phyloP scores from a whole-genome alignment of 176 grass and related monocot species.

The Pontederia crassipes region DNA sequence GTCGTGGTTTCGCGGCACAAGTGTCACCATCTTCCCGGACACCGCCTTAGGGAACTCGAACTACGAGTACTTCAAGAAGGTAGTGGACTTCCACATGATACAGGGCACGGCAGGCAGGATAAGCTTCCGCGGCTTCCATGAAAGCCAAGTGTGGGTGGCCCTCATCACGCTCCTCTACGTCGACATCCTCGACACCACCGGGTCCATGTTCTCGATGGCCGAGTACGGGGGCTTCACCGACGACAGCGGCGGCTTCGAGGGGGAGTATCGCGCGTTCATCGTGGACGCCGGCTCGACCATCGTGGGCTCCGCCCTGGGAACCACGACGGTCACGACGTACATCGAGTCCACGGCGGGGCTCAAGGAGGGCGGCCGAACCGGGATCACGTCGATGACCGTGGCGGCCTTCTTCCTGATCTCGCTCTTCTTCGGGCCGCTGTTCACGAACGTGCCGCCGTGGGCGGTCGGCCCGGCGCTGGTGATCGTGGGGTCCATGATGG shows the following conservation, averaged over 20 bases:
- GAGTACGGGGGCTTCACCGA: slow-evolving; percentile 15
- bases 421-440: slow-evolving; percentile 12
- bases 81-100: slow-evolving; percentile 12
- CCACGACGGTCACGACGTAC: slow-evolving; percentile 15
- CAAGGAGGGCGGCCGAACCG: slow-evolving; percentile 5
- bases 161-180: slow-evolving; percentile 10
- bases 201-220: slow-evolving; percentile 15
- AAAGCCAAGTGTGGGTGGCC: slow-evolving; percentile 1
- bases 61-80: slow-evolving; percentile 14
- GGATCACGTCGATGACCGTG: slow-evolving; percentile 7
- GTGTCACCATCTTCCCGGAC: slow-evolving; percentile 4
- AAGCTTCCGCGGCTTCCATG: slow-evolving; percentile 9
- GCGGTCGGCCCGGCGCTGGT: slow-evolving; percentile 17
- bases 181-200: slow-evolving; percentile 17
- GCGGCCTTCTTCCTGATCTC: slow-evolving; percentile 3
- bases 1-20: slow-evolving; percentile 5
- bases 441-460: slow-evolving; percentile 20
- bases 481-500: slow-evolving; percentile 16
- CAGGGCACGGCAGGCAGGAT: slow-evolving; percentile 7
- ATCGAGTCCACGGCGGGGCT: slow-evolving; percentile 12
- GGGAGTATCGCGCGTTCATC: slow-evolving; percentile 9
- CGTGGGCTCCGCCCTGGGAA: slow-evolving; percentile 8
- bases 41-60: neutral
- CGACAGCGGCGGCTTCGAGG: slow-evolving; percentile 11
- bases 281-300: slow-evolving; percentile 9